phyloP scores from a whole-genome alignment of 495 filamentous ascomycete genomes.

The Penicillium simplicissimum region DNA sequence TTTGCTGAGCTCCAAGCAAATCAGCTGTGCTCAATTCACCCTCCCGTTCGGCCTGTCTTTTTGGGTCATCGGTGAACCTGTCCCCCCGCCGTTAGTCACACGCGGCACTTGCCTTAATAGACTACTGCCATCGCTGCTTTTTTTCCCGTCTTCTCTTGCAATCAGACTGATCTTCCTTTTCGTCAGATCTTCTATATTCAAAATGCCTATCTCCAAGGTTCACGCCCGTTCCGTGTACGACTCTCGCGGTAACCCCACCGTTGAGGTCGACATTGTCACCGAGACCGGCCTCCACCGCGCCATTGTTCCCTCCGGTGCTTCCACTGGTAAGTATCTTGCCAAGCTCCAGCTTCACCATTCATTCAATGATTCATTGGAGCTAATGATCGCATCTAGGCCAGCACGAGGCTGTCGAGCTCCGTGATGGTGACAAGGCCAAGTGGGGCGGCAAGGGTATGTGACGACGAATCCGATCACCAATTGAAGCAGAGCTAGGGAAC shows the following conservation, averaged over 20 bases:
- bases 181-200: conserved; percentile 41
- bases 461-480: not conserved
- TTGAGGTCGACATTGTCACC: conserved; percentile 94
- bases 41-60: conserved; percentile 38
- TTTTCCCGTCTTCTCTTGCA: conserved; percentile 25
- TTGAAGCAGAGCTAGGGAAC: not conserved
- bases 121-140: conserved; percentile 21
- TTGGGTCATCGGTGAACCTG: conserved; percentile 52
- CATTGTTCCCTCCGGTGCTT: conserved; percentile 97
- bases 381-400: conserved; percentile 59
- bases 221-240: conserved; percentile 99
- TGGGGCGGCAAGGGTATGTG: conserved; percentile 88
- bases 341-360: not conserved
- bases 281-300: conserved; percentile 96
- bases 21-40: conserved; percentile 23
- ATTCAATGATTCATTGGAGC: not conserved
- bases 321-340: conserved; percentile 68
- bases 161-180: conserved; percentile 25
- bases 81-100: conserved; percentile 42
- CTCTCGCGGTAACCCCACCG: conserved; percentile 97
- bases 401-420: conserved; percentile 98
- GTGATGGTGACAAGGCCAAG: conserved; percentile 95
- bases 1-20: conserved; percentile 25
- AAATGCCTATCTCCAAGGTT: conserved; percentile 97
- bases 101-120: conserved; percentile 32